Evolutionary conservation across 2,329 filamentous ascomycete genomes (phyloP).

Genomic region (Aspergillus calidoustus): DNA sequence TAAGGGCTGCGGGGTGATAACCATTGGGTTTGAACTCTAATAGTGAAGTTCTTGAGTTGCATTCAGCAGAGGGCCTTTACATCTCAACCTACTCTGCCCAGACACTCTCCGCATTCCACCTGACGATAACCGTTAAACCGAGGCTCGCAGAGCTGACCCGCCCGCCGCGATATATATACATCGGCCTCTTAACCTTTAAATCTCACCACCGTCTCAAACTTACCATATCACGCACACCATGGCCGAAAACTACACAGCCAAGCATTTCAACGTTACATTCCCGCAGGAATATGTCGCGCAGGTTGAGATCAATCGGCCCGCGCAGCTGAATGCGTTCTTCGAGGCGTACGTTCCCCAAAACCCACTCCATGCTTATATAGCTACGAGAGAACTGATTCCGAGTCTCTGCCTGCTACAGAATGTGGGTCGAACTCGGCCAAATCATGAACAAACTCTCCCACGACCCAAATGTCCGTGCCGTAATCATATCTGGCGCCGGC

Average conservation of each 20-base stretch:
- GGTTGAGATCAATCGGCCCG: conserved; percentile 85
- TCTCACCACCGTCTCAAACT: not conserved
- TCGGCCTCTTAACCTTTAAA: not conserved
- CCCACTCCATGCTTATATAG: not conserved
- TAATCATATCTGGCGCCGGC: conserved; percentile 81
- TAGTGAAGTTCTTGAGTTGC: not conserved
- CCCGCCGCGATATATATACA: not conserved
- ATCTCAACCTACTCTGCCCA: not conserved
- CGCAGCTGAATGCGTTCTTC: conserved; percentile 73
- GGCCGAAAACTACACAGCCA: conserved; percentile 30
- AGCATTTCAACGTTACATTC: conserved; percentile 75
- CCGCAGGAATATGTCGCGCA: conserved; percentile 73
- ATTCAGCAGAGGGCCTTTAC: not conserved
- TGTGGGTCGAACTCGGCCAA: conserved; percentile 80
- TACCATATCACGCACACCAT: conserved; percentile 21
- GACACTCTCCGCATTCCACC: not conserved
- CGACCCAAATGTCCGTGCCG: conserved; percentile 73
- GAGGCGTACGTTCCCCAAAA: conserved; percentile 55
- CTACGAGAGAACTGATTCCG: not conserved
- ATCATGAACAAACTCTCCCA: conserved; percentile 74
- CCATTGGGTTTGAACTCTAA: not conserved
- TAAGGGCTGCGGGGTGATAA: not conserved
- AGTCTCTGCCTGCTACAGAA: conserved; percentile 47
- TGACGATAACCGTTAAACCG: not conserved
- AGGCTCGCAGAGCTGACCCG: not conserved